Evolutionary conservation across 78 protist genomes (phyloP).

Genomic region (Dictyostelium capitatum): DNA sequence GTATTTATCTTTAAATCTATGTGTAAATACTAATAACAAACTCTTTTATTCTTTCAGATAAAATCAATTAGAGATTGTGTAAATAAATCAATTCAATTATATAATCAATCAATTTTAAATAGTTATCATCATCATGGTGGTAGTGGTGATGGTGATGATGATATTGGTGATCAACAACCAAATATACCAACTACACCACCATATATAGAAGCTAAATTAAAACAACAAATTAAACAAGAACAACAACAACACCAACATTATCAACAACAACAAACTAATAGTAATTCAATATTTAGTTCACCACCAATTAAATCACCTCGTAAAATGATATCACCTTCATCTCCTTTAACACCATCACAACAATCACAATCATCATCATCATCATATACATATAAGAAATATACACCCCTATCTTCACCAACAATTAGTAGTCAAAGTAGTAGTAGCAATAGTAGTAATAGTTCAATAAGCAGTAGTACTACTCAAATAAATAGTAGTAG

Average conservation of each 20-base stretch:
- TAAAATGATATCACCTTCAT: neutral
- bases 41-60: neutral
- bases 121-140: neutral
- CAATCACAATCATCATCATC: neutral
- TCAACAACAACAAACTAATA: neutral
- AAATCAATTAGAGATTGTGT: conserved; percentile 26
- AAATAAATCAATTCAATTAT: conserved; percentile 9
- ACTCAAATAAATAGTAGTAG: neutral
- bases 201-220: conserved; percentile 7
- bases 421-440: neutral
- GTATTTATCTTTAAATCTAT: too few relatives aligned
- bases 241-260: neutral
- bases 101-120: neutral
- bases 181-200: conserved; percentile 9
- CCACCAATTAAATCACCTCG: neutral
- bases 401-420: neutral
- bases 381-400: neutral
- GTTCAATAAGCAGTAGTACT: neutral
- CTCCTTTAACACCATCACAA: neutral
- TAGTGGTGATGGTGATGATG: neutral
- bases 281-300: neutral
- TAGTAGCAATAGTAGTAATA: neutral
- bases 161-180: neutral
- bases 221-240: neutral
- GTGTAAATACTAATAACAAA: too few relatives aligned